Evolutionary conservation across 2,329 filamentous ascomycete genomes (phyloP), one percentile per base, ranked within the genome.

Genomic region (Diaporthe longicolla): DNA sequence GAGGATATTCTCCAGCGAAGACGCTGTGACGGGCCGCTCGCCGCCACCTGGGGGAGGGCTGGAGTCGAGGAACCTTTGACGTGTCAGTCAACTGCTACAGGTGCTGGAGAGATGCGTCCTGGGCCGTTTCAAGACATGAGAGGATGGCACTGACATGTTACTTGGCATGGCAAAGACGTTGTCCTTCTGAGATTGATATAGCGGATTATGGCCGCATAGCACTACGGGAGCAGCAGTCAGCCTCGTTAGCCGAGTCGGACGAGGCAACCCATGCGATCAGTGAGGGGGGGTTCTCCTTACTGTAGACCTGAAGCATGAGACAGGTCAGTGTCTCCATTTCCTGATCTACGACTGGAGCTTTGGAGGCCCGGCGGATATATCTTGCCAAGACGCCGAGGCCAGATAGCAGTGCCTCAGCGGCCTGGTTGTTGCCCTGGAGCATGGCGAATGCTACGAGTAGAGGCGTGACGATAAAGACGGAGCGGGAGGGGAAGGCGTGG

Each of bases 241-340:
- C 45, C 24, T 19, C 29, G 21, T 35, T 24, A 4, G 19, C 17
- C 13, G 43, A 9, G 19, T 29, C 19, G 7, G 45, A 3, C 43
- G 26, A 8, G 19, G 43, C 10, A 35, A 24, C 7, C 11, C 26
- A n/a, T 17, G 6, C 9, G 19, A 9, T 8, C 10, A 45, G 2
- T 21, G 26, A 4, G 4, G 32, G 43, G 32, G 43, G 3, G 29
- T 24, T 21, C 6, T 24, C 10, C 61, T 66, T 50, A 66, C 61
- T 66, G 13, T 66, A 66, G 29, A 66, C 45, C 24, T 66, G 61
- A 24, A 66, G 61, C 45, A 52, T 66, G 61, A 50, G 61, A 37
- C 61, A 50, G 43, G 61, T 37, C 45, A 66, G 21, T 26, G 21
- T 37, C 45, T 66, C 61, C 45, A 50, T 66, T 37, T 66, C 61